Evolutionary conservation across 768 basidiomycete genomes (phyloP), one percentile per base, ranked within the genome.

Genomic region (Auricularia sp.): DNA sequence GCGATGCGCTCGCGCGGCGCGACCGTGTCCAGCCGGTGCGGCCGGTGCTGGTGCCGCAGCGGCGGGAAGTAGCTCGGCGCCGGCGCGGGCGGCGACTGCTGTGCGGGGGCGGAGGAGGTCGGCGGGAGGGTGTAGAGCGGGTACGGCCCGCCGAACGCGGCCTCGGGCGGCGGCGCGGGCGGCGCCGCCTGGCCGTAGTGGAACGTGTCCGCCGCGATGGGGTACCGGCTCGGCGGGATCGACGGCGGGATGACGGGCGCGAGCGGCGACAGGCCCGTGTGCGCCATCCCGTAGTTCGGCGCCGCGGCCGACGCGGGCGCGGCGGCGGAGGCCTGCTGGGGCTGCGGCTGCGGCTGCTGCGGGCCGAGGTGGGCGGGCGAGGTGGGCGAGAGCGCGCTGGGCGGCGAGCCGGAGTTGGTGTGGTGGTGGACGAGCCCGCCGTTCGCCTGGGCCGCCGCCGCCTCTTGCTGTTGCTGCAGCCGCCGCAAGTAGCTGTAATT

Each of bases 1-100:
- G 85, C 83, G 61, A 94, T 86, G 4, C 87, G 89, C 65, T 90
- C 88, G 63, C 90, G 81, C 21, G 90, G 89, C 10, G 92, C 89
- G 63, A 94, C 84, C 66, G 90, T 86, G 71, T 94, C 90, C 58
- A 96, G 78, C 39, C 89, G 81, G 71, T 87, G 87, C 1, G 87
- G 82, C n/a, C 86, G 83, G 71, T 86, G 87, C 72, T 87, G 87
- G 71, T 83, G 83, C 0, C 87, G 86, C 36, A 92, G 81, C n/a
- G 89, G 84, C 29, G 81, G 80, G 35, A 81, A 72, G 62, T 71
- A 72, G n/a, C 67, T 62, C 44, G 62, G 75, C 68, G 14, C 47
- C 42, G 75, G 76, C 47, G 83, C 75, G 18, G 80, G 76, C 34
- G 80, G 77, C 3, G 80, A 75, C 7, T 79, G 81, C 6, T 71